Evolutionary conservation across 2,329 filamentous ascomycete species (phyloP).

Genomic region (Coniochaeta pulveracea): DNA sequence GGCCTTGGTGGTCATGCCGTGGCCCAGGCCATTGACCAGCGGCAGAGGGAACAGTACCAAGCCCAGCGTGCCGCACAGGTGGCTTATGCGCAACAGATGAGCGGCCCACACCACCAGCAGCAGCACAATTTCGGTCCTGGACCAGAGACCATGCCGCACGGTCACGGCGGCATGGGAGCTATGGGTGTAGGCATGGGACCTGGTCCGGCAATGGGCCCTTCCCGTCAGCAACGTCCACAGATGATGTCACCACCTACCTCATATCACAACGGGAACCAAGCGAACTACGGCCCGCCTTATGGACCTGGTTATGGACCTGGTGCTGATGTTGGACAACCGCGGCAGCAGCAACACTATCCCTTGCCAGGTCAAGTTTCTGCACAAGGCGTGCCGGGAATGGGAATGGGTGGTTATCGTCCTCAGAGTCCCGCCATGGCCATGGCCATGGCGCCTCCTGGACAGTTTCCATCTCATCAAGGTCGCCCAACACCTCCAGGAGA

Average conservation of each 20-base stretch:
- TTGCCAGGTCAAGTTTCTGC: too few species aligned
- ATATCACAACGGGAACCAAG: slow-evolving; percentile 4
- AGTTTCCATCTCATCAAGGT: slow-evolving; percentile 13
- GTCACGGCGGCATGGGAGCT: slow-evolving; percentile 9
- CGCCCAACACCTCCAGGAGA: slow-evolving; percentile 11
- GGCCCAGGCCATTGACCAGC: slow-evolving; percentile 60
- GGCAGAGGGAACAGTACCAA: slow-evolving; percentile 33
- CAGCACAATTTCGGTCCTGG: slow-evolving; percentile 16
- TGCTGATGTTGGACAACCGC: too few species aligned
- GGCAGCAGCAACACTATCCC: background rate
- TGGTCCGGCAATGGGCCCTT: slow-evolving; percentile 5
- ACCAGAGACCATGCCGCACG: slow-evolving; percentile 12
- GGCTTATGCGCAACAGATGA: slow-evolving; percentile 14
- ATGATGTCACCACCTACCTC: slow-evolving; percentile 11
- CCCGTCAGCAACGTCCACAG: slow-evolving; percentile 10
- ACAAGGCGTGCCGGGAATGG: slow-evolving; percentile 4
- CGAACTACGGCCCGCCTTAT: slow-evolving; percentile 1
- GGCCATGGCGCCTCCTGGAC: slow-evolving; percentile 13
- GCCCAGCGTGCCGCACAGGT: slow-evolving; percentile 22
- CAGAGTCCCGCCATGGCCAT: slow-evolving; percentile 13
- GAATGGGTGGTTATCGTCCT: slow-evolving; percentile 7
- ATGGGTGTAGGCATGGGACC: slow-evolving; percentile 12
- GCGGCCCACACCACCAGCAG: slow-evolving; percentile 18
- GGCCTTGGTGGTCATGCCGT: slow-evolving; percentile 60
- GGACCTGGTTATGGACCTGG: too few species aligned